Evolutionary conservation across 805 yeast species (phyloP).

Genomic region (Zygosaccharomyces kombuchaensis): DNA sequence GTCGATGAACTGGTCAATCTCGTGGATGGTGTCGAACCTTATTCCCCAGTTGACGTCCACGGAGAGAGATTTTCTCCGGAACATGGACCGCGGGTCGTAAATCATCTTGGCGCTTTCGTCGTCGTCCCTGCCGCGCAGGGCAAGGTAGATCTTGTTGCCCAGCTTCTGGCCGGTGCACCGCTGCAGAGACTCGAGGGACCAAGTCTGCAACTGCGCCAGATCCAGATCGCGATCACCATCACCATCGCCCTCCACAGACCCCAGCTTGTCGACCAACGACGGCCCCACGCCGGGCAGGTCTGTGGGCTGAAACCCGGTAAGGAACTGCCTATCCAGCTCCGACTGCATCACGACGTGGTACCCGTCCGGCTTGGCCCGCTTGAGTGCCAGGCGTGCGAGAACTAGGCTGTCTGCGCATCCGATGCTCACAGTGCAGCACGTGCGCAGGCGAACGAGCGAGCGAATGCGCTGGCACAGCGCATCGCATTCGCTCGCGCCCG

Average conservation of each 20-base stretch:
- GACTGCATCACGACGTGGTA: conserved; percentile 36
- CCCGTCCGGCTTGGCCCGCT: conserved; percentile 80
- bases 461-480: conserved; percentile 28
- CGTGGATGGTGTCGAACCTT: conserved; percentile 55
- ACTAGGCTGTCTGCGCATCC: conserved; percentile 75
- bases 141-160: conserved; percentile 58
- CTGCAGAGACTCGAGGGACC: conserved; percentile 17
- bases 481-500: conserved; percentile 19
- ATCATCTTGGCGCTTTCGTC: conserved; percentile 52
- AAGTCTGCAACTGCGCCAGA: conserved; percentile 4
- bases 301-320: conserved; percentile 26
- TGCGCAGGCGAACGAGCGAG: conserved; percentile 44
- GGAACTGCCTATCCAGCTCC: conserved; percentile 35
- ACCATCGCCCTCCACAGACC: conserved; percentile 8
- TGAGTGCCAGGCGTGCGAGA: conserved; percentile 69
- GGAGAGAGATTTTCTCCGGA: conserved; percentile 70
- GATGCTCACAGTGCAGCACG: conserved; percentile 64
- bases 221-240: conserved; percentile 1
- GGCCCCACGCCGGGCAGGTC: conserved; percentile 64
- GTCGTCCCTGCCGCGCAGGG: conserved; percentile 63
- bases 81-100: conserved; percentile 40
- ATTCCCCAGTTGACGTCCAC: conserved; percentile 93
- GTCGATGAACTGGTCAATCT: conserved; percentile 61
- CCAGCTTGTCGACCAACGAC: conserved; percentile 46
- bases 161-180: conserved; percentile 61